These are phyloP conservation scores for Calonectria montana DNA, from an alignment of 2,329 filamentous ascomycete genomes.

Conservation along the genomic window DNA sequence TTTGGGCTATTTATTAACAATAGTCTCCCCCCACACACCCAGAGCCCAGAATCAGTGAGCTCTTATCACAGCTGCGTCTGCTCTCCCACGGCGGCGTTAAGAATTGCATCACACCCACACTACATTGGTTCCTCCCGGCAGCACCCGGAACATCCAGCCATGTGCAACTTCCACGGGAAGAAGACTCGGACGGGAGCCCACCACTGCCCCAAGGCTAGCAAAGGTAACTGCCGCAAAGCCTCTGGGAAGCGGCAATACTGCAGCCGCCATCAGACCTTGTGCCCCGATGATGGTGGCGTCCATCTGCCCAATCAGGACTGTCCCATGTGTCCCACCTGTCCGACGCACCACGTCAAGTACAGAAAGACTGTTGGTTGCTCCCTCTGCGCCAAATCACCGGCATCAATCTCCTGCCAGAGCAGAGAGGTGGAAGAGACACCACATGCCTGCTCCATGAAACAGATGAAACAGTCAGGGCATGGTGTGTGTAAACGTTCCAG, in stretches of 20 bases:
- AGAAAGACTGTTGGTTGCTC: not conserved
- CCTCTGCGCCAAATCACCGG: not conserved
- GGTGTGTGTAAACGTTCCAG: not conserved
- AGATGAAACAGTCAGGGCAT: not conserved
- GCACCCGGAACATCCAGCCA: not conserved
- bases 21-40: not conserved
- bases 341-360: conserved; percentile 13
- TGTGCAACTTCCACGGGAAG: conserved; percentile 1
- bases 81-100: not conserved
- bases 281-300: conserved; percentile 1
- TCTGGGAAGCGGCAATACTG: conserved; percentile 1
- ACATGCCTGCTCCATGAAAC: not conserved
- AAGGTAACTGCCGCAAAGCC: conserved; percentile 6
- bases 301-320: not conserved
- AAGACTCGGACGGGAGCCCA: not conserved
- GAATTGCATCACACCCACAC: not conserved
- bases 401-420: not conserved
- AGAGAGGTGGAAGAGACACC: too few relatives aligned
- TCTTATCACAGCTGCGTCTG: not conserved
- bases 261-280: not conserved
- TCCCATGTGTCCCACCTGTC: not conserved
- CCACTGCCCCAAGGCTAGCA: conserved; percentile 11
- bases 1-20: not conserved
- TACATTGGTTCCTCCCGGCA: not conserved
- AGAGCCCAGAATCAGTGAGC: not conserved